phyloP scores from a whole-genome alignment of 257 asterid species.

The Coffea eugenioides region DNA sequence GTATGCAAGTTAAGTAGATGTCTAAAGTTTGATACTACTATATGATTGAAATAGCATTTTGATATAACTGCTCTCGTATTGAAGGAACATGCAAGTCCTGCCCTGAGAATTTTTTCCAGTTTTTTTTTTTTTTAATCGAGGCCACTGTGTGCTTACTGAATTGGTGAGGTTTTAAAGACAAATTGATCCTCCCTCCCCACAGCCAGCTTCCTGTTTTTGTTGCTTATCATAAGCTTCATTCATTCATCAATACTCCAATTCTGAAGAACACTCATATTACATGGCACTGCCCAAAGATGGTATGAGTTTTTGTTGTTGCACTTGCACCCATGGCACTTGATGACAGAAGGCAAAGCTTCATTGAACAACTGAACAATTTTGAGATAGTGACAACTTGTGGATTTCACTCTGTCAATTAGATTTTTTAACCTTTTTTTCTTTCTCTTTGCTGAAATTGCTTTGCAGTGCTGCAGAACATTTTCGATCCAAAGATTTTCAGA shows the following conservation, averaged over 20 bases:
- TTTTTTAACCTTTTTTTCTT: not conserved
- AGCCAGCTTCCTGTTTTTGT: not conserved
- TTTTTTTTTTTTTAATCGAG: too few species aligned
- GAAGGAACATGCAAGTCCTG: too few species aligned
- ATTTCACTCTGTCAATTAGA: not conserved
- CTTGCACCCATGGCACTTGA: not conserved
- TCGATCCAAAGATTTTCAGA: slow-evolving; percentile 70
- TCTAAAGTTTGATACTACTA: not conserved
- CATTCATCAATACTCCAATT: not conserved
- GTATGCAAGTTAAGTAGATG: not conserved
- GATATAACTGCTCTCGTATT: too few species aligned
- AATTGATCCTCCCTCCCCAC: not conserved
- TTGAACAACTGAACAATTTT: not conserved
- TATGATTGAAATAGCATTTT: not conserved
- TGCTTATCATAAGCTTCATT: not conserved
- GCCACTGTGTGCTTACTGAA: not conserved
- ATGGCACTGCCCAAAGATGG: not conserved
- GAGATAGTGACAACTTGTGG: not conserved
- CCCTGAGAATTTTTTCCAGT: too few species aligned
- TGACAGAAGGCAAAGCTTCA: not conserved
- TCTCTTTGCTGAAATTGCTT: slow-evolving; percentile 1
- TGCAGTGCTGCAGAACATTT: slow-evolving; percentile 87
- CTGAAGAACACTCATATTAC: not conserved
- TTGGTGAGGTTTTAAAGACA: too few species aligned
- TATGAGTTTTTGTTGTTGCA: slow-evolving; percentile 1